phyloP scores from a whole-genome alignment of 768 basidiomycete genomes.

The Leccinum olivaceopallidum region DNA sequence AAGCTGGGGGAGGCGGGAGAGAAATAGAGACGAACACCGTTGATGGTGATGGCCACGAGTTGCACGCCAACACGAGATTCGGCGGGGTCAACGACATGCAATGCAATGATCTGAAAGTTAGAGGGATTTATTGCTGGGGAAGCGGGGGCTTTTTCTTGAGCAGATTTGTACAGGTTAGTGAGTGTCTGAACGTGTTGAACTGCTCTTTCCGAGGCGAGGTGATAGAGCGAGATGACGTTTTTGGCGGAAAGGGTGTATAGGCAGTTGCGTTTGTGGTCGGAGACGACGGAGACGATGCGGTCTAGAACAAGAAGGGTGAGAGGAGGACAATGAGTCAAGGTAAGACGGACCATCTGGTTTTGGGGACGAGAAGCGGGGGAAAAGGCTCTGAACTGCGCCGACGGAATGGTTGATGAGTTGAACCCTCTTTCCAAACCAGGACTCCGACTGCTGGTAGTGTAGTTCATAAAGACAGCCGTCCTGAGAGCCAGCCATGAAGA shows the following conservation, averaged over 20 bases:
- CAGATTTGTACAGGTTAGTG: slow-evolving; percentile 70
- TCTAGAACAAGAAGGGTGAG: slow-evolving; percentile 44
- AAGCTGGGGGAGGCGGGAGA: slow-evolving; percentile 52
- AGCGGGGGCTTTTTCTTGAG: slow-evolving; percentile 80
- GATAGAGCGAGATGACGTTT: slow-evolving; percentile 66
- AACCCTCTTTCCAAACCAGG: slow-evolving; percentile 89
- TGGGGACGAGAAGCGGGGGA: slow-evolving; percentile 71
- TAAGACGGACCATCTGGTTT: slow-evolving; percentile 60
- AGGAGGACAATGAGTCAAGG: neutral
- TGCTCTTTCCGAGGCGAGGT: slow-evolving; percentile 59
- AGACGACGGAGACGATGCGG: slow-evolving; percentile 64
- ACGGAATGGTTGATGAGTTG: slow-evolving; percentile 87
- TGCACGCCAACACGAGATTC: slow-evolving; percentile 74
- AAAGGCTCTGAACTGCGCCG: slow-evolving; percentile 72
- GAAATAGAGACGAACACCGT: slow-evolving; percentile 86
- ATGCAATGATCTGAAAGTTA: slow-evolving; percentile 64
- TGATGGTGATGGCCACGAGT: slow-evolving; percentile 78
- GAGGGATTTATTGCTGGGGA: slow-evolving; percentile 70
- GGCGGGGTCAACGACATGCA: slow-evolving; percentile 66
- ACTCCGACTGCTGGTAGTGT: slow-evolving; percentile 86
- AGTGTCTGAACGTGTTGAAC: slow-evolving; percentile 74
- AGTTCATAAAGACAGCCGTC: slow-evolving; percentile 92
- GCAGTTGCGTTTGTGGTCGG: slow-evolving; percentile 67
- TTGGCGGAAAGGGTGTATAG: slow-evolving; percentile 77
- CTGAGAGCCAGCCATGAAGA: slow-evolving; percentile 85